phyloP scores from a whole-genome alignment of 2,329 filamentous ascomycete genomes.

The Xylaria multiplex region DNA sequence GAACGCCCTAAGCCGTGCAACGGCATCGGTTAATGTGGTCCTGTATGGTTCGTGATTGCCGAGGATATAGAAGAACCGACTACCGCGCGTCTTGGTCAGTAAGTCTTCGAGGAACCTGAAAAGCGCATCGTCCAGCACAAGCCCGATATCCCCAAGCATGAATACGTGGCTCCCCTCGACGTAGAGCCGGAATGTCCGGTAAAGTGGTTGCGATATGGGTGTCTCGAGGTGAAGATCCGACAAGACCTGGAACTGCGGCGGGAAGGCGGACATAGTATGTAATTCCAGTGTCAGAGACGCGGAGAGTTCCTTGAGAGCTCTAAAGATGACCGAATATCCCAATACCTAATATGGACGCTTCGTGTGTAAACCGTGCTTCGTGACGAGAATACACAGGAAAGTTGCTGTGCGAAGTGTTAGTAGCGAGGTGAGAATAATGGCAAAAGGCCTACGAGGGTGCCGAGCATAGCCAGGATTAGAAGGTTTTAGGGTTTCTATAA shows the following conservation, averaged over 20 bases:
- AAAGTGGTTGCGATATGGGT: conserved; percentile 13
- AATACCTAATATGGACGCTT: conserved; percentile 6
- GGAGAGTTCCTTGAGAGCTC: conserved; percentile 12
- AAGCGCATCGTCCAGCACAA: conserved; percentile 20
- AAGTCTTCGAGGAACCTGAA: conserved; percentile 20
- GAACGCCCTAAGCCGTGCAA: conserved; percentile 26
- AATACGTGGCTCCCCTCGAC: conserved; percentile 24
- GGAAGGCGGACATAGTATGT: conserved; percentile 23
- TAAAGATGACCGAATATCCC: not conserved
- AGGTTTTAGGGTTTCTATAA: conserved; percentile 14
- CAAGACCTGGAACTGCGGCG: conserved; percentile 24
- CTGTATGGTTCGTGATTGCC: conserved; percentile 28
- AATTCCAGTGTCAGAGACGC: conserved; percentile 17
- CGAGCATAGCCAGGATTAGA: conserved; percentile 11
- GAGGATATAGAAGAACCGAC: conserved; percentile 28
- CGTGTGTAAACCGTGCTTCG: conserved; percentile 9
- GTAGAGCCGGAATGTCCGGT: conserved; percentile 11
- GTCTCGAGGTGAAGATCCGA: conserved; percentile 30
- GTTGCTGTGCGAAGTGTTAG: conserved; percentile 20
- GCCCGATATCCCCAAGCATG: conserved; percentile 25
- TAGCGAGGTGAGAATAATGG: conserved; percentile 15
- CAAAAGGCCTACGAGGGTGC: not conserved
- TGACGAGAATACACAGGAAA: conserved; percentile 17
- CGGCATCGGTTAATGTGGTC: conserved; percentile 21
- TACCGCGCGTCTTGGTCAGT: conserved; percentile 15